Base-by-base conservation (phyloP, 495 filamentous ascomycete species). In the Darksidea phi region DNA sequence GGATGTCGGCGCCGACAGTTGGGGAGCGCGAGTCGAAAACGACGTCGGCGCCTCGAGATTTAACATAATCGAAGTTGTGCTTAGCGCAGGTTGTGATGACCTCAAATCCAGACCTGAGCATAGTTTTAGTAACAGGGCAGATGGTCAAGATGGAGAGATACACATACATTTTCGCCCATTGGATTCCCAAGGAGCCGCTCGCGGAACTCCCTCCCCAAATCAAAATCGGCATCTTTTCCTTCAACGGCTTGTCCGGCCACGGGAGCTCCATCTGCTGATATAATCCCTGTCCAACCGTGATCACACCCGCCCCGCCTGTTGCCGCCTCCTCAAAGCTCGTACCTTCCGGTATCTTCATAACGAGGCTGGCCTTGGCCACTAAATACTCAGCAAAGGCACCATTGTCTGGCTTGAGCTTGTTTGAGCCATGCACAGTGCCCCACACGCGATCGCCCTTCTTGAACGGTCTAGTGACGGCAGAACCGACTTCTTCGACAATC, bases 51-150 rank as follows among this genome's bases (percentile, higher is more conserved):
- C 85, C 84, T 24, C 76, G 77, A 3, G 59, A 67, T 25, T 73
- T 70, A 6, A 81, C 82, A 7, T 84, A 70, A 1, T 76, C 72
- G 55, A 82, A 81, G 69, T 86, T 86, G 7, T 61, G 67, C 0
- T 78, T 76, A 0, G 82, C 84, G 67, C 84, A 86, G 0, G 82
- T 84, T 5, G 78, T 73, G 37, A 86, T 75, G 7, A 78, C 74
- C 1, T 71, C 65, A 24, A 77, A 72, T 3, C 80, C 79, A 20
- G 74, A 78, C 21, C 60, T 63, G 13, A 6, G 18, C 17, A 23
- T 1, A 8, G 2, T 32, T 52, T 54, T 8, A 20, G 5, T 20
- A 43, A 43, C 6, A n/a, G 41, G 41, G 18, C 3, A n/a, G 13
- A 20, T 43, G 41, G 13, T 43, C 6, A 20, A 13, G 15, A 6